Evolutionary conservation across 192 early-diverging fungal species (phyloP), one percentile per base, ranked within the genome.

Genomic region (Gonapodya sp.): DNA sequence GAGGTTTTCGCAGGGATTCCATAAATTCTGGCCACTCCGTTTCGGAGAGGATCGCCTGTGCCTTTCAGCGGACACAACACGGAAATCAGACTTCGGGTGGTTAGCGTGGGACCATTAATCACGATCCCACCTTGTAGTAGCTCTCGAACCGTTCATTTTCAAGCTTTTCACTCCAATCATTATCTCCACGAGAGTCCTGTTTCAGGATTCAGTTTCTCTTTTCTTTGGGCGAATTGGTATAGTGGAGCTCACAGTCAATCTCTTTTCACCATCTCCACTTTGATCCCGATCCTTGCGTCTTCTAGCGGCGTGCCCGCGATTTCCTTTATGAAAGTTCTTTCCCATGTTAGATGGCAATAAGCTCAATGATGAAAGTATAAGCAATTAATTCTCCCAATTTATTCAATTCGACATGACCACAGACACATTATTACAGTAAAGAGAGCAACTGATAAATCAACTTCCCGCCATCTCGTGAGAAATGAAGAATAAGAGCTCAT

Each of bases 21-120:
- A 95, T 90, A 73, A 96, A 93, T 64, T 83, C 80, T 24, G 90
- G 86, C 86, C 92, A 98, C 86, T 99, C 97, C 31, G 93, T 93
- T n/a, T 93, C 93, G 18, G 89, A 80, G 72, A 96, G 85, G 36
- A 97, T 85, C 78, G 88, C 85, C 82, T 95, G 95, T 1, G 85
- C 79, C 80, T 84, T n/a, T n/a, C n/a, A n/a, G n/a, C n/a, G n/a
- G n/a, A n/a, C n/a, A n/a, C n/a, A n/a, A n/a, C n/a, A n/a, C n/a
- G n/a, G n/a, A n/a, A n/a, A n/a, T n/a, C n/a, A n/a, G n/a, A n/a
- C n/a, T n/a, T n/a, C n/a, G n/a, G n/a, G n/a, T n/a, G n/a, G n/a
- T n/a, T n/a, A n/a, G n/a, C n/a, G n/a, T n/a, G n/a, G n/a, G n/a
- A n/a, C n/a, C n/a, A n/a, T n/a, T n/a, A n/a, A n/a, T 2, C 32